Evolutionary conservation across 2,329 filamentous ascomycete genomes (phyloP), one percentile per base, ranked within the genome.

Genomic region (Aureobasidium subglaciale): DNA sequence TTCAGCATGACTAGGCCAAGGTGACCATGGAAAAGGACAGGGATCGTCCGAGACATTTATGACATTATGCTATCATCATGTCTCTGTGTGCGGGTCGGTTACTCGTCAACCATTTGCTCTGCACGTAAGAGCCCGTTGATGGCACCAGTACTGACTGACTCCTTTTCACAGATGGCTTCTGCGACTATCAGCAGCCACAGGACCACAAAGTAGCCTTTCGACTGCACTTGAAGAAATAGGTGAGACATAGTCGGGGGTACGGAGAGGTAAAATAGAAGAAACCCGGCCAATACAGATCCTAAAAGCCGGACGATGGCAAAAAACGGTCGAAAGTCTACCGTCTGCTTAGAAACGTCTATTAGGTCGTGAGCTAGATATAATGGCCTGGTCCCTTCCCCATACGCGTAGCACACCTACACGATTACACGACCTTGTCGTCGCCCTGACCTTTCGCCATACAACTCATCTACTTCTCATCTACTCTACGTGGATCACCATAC

Each of bases 31-130:
- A 20, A 18, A 4, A 25, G 16, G 11, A 25, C 11, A 13, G n/a
- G 11, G 43, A 48, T 48, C 43, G 30, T 35, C 30, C 16, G 43
- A 48, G 43, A 48, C 43, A 48, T 35, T 10, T 48, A 34, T 8
- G 20, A 34, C 43, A 48, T 48, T 10, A 48, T 48, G 43, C 13
- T 48, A 48, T 48, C 43, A 35, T 48, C 13, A n/a, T 48, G 20
- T 48, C 30, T 24, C 20, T 16, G 11, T 24, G 25, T 20, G 15
- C 29, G 13, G n/a, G 15, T 13, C 1, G 4, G 6, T 1, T 13
- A 35, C 13, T 35, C 13, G 10, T 13, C n/a, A n/a, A n/a, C n/a
- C n/a, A n/a, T 13, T 15, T 5, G 20, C 13, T 18, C 8, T 24
- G 11, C 16, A 25, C n/a, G 15, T 15, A 25, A 11, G 10, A 35